These are phyloP conservation scores for Talaromyces sp. DNA, from an alignment of 2,329 filamentous ascomycete genomes.

Conservation along the genomic window DNA sequence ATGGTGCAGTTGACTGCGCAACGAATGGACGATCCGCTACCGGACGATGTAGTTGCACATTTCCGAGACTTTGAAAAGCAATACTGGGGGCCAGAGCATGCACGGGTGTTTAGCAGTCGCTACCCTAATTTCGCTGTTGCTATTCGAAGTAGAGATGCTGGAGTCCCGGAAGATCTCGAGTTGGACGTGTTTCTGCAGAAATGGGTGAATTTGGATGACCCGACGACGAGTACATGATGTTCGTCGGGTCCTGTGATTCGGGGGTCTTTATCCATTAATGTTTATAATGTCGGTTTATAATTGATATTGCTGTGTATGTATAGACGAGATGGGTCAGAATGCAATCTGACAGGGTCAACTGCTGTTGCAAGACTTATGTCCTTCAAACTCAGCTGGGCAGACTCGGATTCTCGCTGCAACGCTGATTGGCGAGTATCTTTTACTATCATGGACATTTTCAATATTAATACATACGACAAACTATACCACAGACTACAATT, in stretches of 20 bases:
- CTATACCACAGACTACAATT: background rate
- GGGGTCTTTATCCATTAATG: too few relatives aligned
- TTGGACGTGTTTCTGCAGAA: conserved; percentile 25
- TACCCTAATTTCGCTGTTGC: conserved; percentile 16
- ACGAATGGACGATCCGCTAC: conserved; percentile 17
- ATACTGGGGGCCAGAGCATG: conserved; percentile 12
- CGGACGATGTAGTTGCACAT: conserved; percentile 18
- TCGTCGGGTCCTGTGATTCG: background rate
- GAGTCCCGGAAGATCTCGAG: conserved; percentile 11
- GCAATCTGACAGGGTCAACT: too few relatives aligned
- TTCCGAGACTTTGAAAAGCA: conserved; percentile 18
- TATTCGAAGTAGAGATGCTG: background rate
- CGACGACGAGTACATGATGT: background rate
- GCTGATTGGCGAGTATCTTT: background rate
- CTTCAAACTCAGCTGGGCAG: too few relatives aligned
- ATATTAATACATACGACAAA: background rate
- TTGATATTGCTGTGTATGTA: too few relatives aligned
- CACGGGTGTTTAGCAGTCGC: conserved; percentile 19
- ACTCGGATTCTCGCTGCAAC: too few relatives aligned
- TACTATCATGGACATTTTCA: background rate
- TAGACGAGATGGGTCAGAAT: too few relatives aligned
- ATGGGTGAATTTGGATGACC: conserved; percentile 15
- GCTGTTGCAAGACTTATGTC: too few relatives aligned
- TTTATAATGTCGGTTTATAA: too few relatives aligned
- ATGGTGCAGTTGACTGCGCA: conserved; percentile 22